Evolutionary conservation across 2,329 filamentous ascomycete species (phyloP), one percentile per base, ranked within the genome.

Genomic region (Fusarium sp.): DNA sequence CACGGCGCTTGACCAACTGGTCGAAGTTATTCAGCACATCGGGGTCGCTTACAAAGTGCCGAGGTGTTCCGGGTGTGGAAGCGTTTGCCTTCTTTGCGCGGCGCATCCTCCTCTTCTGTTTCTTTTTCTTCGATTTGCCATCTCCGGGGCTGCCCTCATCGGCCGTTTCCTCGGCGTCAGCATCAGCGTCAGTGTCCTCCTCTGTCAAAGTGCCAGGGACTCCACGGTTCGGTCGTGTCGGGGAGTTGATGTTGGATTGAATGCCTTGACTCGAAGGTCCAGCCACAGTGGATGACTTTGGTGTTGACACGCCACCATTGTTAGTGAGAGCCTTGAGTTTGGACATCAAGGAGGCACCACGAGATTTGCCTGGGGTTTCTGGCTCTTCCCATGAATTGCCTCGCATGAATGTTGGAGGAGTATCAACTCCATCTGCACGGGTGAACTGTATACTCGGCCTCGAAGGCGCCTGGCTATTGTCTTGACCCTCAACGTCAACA

Each of bases 151-250:
- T 76, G 22, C 83, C 87, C 78, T 97, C 95, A 57, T 94, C 94
- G 0, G 91, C 93, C 47, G 94, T 97, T 79, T 96, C 94, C 79
- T 97, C 95, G 3, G 92, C 93, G 79, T 96, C 94, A 2, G 92
- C 87, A 65, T 88, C 87, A 31, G 84, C 84, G 46, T 85, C 82
- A 13, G 79, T 80, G 65, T 82, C 79, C 63, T 87, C 86, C 71
- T 89, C 87, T 45, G 83, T 81, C 61, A 90, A 79, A 2, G 86
- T 89, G 25, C 86, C 84, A 14, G 87, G 87, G 70, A 89, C 84
- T 62, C 85, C 84, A 50, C 85, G 83, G 35, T 83, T 82, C 27
- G 81, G 76, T 42, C 86, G 84, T 4, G 81, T 84, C 5, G 89
- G 88, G 15, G 88, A 88, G 71, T 80, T 85, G 9, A 83, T 76